Conservation (phyloP, 441 rosid genomes). For the Eutrema salsugineum region DNA sequence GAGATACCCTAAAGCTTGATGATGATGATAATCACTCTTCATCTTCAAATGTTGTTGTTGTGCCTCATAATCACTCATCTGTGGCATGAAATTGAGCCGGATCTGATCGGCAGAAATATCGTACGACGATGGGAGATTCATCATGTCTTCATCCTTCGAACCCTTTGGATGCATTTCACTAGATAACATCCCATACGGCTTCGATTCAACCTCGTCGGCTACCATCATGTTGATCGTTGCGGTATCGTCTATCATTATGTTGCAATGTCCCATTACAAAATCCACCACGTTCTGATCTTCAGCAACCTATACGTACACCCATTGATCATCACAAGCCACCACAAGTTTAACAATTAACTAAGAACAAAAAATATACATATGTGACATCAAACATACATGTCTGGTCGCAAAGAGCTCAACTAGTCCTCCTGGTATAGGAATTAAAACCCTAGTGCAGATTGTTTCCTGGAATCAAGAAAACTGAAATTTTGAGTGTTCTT, state of each 20-base stretch:
- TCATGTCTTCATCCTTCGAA: constrained; percentile 31
- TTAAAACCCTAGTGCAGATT: constrained; percentile 69
- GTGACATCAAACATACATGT: constrained; percentile 54
- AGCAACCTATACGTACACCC: constrained; percentile 41
- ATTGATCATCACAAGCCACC: constrained; percentile 1
- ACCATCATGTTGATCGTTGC: constrained; percentile 35
- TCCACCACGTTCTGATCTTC: constrained; percentile 70
- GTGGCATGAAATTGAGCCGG: constrained; percentile 45
- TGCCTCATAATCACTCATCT: constrained; percentile 31
- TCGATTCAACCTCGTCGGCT: constrained; percentile 31
- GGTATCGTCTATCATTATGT: constrained; percentile 43
- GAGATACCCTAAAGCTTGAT: constrained; percentile 26
- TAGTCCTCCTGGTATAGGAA: constrained; percentile 75
- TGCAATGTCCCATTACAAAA: constrained; percentile 58
- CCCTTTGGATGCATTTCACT: constrained; percentile 34
- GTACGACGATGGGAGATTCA: constrained; percentile 37
- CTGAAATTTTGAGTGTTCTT: background rate
- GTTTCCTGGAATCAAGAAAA: constrained; percentile 44
- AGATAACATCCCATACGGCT: constrained; percentile 27
- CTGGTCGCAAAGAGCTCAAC: constrained; percentile 71
- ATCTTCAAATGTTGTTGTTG: constrained; percentile 34
- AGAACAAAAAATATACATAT: background rate
- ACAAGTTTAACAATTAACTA: background rate
- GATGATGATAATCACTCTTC: constrained; percentile 35
- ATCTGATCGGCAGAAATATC: constrained; percentile 45